Conservation (phyloP, 2,329 filamentous ascomycete species). For the Zopfia rhizophila region DNA sequence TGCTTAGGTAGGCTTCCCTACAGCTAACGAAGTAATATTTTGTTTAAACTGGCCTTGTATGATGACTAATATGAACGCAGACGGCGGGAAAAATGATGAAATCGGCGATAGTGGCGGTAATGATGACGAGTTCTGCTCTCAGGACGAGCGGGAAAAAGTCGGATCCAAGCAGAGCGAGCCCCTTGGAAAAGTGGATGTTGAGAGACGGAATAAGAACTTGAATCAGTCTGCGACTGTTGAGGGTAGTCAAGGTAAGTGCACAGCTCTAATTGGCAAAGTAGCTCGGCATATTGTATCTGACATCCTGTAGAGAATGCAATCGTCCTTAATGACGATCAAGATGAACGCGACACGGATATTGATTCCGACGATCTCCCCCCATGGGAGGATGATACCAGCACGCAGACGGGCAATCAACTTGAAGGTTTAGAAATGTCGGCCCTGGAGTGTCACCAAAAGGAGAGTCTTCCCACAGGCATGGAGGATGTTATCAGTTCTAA, state of each 20-base stretch:
- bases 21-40: slow-evolving; percentile 13
- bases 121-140: slow-evolving; percentile 14
- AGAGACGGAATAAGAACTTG: slow-evolving; percentile 15
- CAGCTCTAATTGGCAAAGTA: slow-evolving; percentile 9
- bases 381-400: too few species aligned
- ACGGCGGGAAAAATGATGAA: slow-evolving; percentile 17
- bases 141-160: slow-evolving; percentile 8
- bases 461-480: too few species aligned
- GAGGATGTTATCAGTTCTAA: too few species aligned
- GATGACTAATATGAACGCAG: slow-evolving; percentile 21
- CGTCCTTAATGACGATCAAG: slow-evolving; percentile 21
- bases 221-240: slow-evolving; percentile 16
- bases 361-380: too few species aligned
- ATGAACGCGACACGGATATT: slow-evolving; percentile 14
- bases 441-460: too few species aligned
- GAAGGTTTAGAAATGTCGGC: too few species aligned
- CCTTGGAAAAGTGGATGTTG: slow-evolving; percentile 15
- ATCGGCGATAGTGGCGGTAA: slow-evolving; percentile 13
- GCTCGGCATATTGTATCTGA: slow-evolving; percentile 22
- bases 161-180: slow-evolving; percentile 10
- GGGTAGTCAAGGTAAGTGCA: slow-evolving; percentile 23
- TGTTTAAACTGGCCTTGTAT: slow-evolving; percentile 10
- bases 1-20: slow-evolving; percentile 22
- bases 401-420: too few species aligned
- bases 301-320: slow-evolving; percentile 23